phyloP scores from a whole-genome alignment of 495 filamentous ascomycete genomes.

The Aspergillus baeticus region DNA sequence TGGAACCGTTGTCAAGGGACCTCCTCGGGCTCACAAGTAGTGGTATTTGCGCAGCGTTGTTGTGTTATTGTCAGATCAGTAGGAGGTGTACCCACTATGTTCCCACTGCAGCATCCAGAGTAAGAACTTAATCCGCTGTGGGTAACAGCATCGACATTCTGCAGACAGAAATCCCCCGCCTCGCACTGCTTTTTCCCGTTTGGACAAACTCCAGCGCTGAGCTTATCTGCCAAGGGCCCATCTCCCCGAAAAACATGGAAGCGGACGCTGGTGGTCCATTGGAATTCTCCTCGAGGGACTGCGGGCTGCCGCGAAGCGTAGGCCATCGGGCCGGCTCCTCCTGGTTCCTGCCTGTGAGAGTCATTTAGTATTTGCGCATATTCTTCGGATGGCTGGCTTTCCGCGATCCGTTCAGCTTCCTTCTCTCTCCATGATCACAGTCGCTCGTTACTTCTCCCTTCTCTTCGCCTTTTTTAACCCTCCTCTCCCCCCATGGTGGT shows the following conservation, averaged over 20 bases:
- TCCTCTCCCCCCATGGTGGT: not conserved
- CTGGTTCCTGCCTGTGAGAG: slow-evolving; percentile 3
- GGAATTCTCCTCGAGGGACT: not conserved
- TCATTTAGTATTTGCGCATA: not conserved
- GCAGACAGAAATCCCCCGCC: not conserved
- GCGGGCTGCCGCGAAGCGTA: not conserved
- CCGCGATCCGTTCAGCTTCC: slow-evolving; percentile 10
- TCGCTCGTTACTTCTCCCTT: not conserved
- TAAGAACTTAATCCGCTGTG: not conserved
- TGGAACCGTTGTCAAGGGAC: not conserved
- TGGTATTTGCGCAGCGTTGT: not conserved
- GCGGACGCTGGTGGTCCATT: not conserved
- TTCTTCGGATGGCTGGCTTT: slow-evolving; percentile 2
- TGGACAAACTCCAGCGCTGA: not conserved
- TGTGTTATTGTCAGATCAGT: not conserved
- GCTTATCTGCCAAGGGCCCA: not conserved
- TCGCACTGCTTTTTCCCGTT: not conserved
- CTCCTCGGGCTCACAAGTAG: too few species aligned
- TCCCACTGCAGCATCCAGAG: not conserved
- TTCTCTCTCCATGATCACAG: not conserved
- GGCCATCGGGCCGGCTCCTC: slow-evolving; percentile 8
- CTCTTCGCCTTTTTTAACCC: not conserved
- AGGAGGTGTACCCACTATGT: not conserved
- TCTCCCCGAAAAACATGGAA: not conserved
- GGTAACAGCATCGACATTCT: not conserved